Conservation (phyloP, 2,329 filamentous ascomycete species). For the Whalleya microplaca region DNA sequence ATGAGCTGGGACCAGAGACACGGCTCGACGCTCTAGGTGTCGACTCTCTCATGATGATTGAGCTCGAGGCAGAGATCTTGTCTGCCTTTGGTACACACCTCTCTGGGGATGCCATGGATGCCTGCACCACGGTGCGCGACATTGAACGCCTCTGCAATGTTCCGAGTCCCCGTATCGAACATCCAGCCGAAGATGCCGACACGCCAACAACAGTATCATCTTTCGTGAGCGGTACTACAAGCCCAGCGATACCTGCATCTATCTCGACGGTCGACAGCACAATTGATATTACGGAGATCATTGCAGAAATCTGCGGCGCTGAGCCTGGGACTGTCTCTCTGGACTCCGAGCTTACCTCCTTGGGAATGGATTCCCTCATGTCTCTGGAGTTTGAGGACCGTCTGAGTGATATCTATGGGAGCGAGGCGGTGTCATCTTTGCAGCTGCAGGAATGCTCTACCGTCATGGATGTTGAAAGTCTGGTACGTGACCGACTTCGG, state of each 20-base stretch:
- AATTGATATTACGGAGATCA: not conserved
- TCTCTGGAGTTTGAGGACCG: constrained; percentile 8
- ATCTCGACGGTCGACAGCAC: too few species aligned
- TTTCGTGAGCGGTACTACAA: not conserved
- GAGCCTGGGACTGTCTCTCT: constrained; percentile 3
- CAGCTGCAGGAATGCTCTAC: constrained; percentile 9
- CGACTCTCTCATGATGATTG: constrained; percentile 9
- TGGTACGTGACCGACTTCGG: constrained; percentile 8
- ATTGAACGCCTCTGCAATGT: not conserved
- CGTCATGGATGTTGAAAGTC: constrained; percentile 13
- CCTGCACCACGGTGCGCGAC: not conserved
- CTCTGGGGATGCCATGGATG: not conserved
- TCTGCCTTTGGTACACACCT: not conserved
- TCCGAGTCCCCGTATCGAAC: not conserved
- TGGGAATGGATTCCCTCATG: constrained; percentile 16
- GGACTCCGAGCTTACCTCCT: constrained; percentile 6
- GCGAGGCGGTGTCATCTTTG: constrained; percentile 2
- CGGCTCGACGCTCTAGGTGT: constrained; percentile 2
- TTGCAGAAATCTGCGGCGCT: constrained; percentile 6
- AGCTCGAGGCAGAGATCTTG: constrained; percentile 1
- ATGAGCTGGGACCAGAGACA: not conserved
- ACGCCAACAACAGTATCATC: not conserved
- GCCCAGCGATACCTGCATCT: too few species aligned
- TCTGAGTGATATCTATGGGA: constrained; percentile 3
- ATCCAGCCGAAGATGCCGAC: not conserved